Percentiles rank a stretch among this genome's conserved stretches.
Evolutionary conservation across 345 rosid species (phyloP).

Genomic region (Aquilaria malaccensis): DNA sequence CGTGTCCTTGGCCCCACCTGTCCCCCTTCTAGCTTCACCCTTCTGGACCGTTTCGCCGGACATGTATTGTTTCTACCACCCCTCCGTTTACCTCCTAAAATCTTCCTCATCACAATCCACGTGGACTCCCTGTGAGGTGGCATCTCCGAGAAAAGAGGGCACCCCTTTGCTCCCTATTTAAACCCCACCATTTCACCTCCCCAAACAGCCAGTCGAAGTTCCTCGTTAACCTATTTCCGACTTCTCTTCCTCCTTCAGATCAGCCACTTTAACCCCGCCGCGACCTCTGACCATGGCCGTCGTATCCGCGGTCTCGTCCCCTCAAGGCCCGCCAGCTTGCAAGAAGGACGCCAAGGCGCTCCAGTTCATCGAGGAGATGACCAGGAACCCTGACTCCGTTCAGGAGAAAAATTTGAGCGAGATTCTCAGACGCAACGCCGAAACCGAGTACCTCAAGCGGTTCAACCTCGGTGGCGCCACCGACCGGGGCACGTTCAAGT

Average conservation of each 20-base stretch:
- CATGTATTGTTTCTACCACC: conserved; percentile 11
- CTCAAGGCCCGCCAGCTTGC: conserved; percentile 28
- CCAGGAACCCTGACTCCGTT: conserved; percentile 39
- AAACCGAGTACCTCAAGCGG: conserved; percentile 53
- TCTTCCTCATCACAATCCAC: not conserved
- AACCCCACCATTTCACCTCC: conserved; percentile 2
- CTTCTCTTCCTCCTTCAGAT: not conserved
- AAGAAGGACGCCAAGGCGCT: conserved; percentile 62
- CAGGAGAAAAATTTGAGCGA: conserved; percentile 47
- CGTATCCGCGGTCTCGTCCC: conserved; percentile 38
- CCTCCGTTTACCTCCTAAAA: conserved; percentile 13
- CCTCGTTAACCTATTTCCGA: not conserved
- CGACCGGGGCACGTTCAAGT: conserved; percentile 50
- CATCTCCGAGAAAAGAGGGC: not conserved
- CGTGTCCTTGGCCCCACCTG: conserved; percentile 36
- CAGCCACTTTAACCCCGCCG: too few relatives aligned
- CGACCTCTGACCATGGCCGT: conserved; percentile 38
- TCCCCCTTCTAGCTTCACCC: conserved; percentile 20
- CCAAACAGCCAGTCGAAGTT: not conserved
- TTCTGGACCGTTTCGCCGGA: conserved; percentile 12
- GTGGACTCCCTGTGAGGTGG: not conserved
- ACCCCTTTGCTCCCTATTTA: conserved; percentile 18
- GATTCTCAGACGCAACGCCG: conserved; percentile 49
- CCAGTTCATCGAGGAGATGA: conserved; percentile 59
- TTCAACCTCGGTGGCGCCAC: conserved; percentile 45